Percentiles rank a stretch among this genome's conserved stretches.
These are phyloP conservation scores for Cladorrhinum samala DNA, from an alignment of 495 filamentous ascomycete genomes.

Conservation along the genomic window DNA sequence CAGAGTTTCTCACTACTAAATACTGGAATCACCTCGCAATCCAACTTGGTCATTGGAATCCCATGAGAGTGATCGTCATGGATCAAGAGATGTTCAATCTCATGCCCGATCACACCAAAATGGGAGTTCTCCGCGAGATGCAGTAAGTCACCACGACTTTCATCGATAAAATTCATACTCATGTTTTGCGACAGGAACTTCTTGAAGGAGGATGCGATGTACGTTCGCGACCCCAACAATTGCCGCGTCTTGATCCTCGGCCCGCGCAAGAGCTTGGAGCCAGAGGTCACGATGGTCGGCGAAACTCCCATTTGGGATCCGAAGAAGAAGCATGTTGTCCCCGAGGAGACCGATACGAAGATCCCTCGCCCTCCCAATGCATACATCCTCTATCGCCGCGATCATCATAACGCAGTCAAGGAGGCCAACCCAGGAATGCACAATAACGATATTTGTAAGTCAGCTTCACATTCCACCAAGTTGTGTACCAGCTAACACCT, in stretches of 20 bases:
- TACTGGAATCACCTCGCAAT: conserved; percentile 18
- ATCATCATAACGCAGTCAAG: conserved; percentile 11
- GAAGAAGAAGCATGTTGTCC: conserved; percentile 4
- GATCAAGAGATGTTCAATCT: conserved; percentile 6
- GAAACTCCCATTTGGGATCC: conserved; percentile 10
- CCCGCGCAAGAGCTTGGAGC: conserved; percentile 6
- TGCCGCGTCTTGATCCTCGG: conserved; percentile 12
- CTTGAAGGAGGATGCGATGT: conserved; percentile 13
- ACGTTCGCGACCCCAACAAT: conserved; percentile 10
- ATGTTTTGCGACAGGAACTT: conserved; percentile 4
- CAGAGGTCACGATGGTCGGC: conserved; percentile 2
- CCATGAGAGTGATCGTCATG: conserved; percentile 17
- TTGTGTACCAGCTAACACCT: conserved; percentile 10
- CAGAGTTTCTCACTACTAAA: conserved; percentile 3
- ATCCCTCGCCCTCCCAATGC: conserved; percentile 23
- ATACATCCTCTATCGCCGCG: conserved; percentile 24
- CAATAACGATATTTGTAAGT: conserved; percentile 24
- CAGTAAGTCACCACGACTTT: conserved; percentile 4
- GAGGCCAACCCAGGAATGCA: conserved; percentile 9
- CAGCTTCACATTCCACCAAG: neutral
- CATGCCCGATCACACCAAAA: conserved; percentile 1
- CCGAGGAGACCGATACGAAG: neutral
- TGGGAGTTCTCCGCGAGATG: conserved; percentile 8
- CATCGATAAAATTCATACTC: neutral
- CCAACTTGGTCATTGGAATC: conserved; percentile 16